Percentiles rank a stretch among this genome's conserved stretches.
Evolutionary conservation across 2,329 filamentous ascomycete genomes (phyloP).

Genomic region (Plectosphaerella plurivora): DNA sequence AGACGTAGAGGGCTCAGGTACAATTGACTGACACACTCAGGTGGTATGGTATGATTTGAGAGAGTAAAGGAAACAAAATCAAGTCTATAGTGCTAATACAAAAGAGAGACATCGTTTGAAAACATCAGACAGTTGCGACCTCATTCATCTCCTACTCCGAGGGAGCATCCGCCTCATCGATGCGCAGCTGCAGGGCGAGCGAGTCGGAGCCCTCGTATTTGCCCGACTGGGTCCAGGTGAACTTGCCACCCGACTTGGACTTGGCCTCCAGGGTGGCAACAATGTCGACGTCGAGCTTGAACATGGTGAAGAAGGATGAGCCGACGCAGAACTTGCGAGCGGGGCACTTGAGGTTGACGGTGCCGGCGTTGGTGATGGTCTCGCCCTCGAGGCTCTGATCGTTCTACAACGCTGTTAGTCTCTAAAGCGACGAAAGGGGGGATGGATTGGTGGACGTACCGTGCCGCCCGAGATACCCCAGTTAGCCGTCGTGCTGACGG

Average conservation of each 20-base stretch:
- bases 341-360: slow-evolving; percentile 11
- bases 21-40: too few species aligned
- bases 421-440: not conserved
- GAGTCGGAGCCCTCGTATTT: slow-evolving; percentile 8
- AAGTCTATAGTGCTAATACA: too few species aligned
- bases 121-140: too few species aligned
- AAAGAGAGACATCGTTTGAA: too few species aligned
- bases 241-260: slow-evolving; percentile 7
- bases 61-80: too few species aligned
- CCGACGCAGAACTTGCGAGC: slow-evolving; percentile 11
- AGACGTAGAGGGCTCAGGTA: too few species aligned
- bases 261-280: slow-evolving; percentile 10
- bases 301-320: slow-evolving; percentile 10
- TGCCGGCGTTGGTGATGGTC: slow-evolving; percentile 9
- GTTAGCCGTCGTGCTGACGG: slow-evolving; percentile 5
- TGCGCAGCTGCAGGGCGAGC: slow-evolving; percentile 8
- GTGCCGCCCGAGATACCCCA: slow-evolving; percentile 6
- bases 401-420: not conserved
- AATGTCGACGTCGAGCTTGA: slow-evolving; percentile 12
- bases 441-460: slow-evolving; percentile 1
- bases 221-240: slow-evolving; percentile 9
- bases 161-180: slow-evolving; percentile 9
- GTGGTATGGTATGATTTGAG: too few species aligned
- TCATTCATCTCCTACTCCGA: too few species aligned
- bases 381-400: slow-evolving; percentile 4